These are phyloP conservation scores for Oidium heveae DNA, from an alignment of 2,329 filamentous ascomycete genomes.

Conservation along the genomic window DNA sequence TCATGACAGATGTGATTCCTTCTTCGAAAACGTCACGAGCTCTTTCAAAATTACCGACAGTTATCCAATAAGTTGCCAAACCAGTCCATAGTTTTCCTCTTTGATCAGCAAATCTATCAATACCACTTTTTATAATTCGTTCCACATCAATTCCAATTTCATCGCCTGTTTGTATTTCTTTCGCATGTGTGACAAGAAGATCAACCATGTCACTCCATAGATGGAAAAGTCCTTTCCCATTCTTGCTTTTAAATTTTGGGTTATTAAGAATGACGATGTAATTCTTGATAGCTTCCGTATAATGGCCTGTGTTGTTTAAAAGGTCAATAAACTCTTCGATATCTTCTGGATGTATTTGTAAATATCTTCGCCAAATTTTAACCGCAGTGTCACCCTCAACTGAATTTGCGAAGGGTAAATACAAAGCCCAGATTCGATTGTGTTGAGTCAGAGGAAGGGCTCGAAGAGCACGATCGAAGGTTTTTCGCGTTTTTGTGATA, in stretches of 20 bases:
- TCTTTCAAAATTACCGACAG: slow-evolving; percentile 72
- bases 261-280: slow-evolving; percentile 90
- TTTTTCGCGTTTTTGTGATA: slow-evolving; percentile 60
- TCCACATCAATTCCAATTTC: slow-evolving; percentile 76
- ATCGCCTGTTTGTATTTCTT: slow-evolving; percentile 56
- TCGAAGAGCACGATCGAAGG: slow-evolving; percentile 77
- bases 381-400: slow-evolving; percentile 76
- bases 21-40: slow-evolving; percentile 89
- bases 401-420: slow-evolving; percentile 73
- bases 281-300: slow-evolving; percentile 71
- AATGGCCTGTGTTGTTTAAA: slow-evolving; percentile 53
- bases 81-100: slow-evolving; percentile 87
- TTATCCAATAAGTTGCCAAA: slow-evolving; percentile 89
- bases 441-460: slow-evolving; percentile 88
- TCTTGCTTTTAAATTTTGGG: slow-evolving; percentile 69
- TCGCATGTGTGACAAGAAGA: slow-evolving; percentile 70
- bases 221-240: slow-evolving; percentile 85
- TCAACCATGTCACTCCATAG: slow-evolving; percentile 97
- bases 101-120: slow-evolving; percentile 76
- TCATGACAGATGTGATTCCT: slow-evolving; percentile 94
- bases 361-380: slow-evolving; percentile 83
- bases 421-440: slow-evolving; percentile 82
- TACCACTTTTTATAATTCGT: slow-evolving; percentile 75
- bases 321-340: slow-evolving; percentile 88
- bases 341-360: slow-evolving; percentile 91